Base-by-base conservation (phyloP, 2,329 filamentous ascomycete species). In the Xylaria sp. region DNA sequence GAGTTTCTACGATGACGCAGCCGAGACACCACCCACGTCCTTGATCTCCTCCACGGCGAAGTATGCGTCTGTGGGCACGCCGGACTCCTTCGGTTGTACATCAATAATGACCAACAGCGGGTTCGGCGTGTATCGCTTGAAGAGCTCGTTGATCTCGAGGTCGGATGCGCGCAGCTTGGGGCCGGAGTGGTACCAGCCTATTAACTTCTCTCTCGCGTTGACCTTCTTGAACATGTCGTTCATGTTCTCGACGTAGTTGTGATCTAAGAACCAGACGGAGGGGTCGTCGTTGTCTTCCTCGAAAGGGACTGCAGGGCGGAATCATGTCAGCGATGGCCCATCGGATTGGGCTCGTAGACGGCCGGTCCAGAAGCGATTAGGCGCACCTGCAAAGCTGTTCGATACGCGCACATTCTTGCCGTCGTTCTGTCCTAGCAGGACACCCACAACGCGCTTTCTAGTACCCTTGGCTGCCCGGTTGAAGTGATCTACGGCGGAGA, bases 211-310 rank as follows among this genome's bases (percentile, higher is more conserved):
- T 61, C 91, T 83, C 57, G 94, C 94, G 79, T 99, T 99, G 82
- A 99, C 92, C 79, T 97, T 97, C 82, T 99, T 99, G 84, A 99
- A 99, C 94, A 99, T 99, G 76, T 97, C 94, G 78, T 94, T 96
- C 94, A 99, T 99, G 66, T 89, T 91, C 77, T 99, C 94, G 74
- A 99, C 90, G 70, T 97, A 99, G 83, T 97, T 97, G 83, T 99
- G 94, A 74, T 99, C 94, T 62, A 99, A 78, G 73, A 97, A 99
- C 94, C 94, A 99, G 71, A 99, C 94, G 34, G 93, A 95, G 2
- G 93, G 93, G 72, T 99, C 92, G 77, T 96, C 96, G 69, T 97
- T 94, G 73, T 99, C 94, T 78, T 99, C 94, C 76, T 99, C 94
- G 70, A 99, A 99, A 1, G 94, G 94, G 42, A 97, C 94, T 96